A percentile compares a stretch with the other conserved stretches of the same genome.
Evolutionary conservation across 2,329 filamentous ascomycete genomes (phyloP).

Genomic region (Cordyceps farinosa): DNA sequence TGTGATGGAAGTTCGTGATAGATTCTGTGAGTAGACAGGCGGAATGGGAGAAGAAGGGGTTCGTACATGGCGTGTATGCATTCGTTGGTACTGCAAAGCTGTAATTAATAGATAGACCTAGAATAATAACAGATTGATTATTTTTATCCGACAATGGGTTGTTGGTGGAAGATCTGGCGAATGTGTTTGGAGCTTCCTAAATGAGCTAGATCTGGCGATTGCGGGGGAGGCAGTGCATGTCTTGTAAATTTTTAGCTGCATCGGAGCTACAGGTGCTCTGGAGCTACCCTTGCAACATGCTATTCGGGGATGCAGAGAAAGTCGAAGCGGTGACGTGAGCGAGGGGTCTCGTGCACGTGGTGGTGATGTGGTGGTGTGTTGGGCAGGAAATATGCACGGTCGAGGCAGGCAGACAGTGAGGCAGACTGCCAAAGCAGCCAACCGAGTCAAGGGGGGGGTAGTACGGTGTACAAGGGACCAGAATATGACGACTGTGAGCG

Average conservation of each 20-base stretch:
- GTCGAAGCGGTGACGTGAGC: neutral
- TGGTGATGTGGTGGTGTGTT: too few species aligned
- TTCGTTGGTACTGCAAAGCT: neutral
- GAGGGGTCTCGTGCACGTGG: too few species aligned
- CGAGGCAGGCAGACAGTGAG: constrained; percentile 2
- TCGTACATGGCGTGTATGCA: neutral
- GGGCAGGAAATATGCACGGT: too few species aligned
- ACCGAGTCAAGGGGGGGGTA: too few species aligned
- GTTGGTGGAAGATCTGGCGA: too few species aligned
- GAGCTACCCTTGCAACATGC: neutral
- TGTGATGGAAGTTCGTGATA: neutral
- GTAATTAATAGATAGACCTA: constrained; percentile 8
- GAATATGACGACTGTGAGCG: neutral
- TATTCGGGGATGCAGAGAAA: neutral
- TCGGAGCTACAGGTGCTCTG: neutral
- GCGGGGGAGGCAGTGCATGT: constrained; percentile 17
- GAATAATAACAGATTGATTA: neutral
- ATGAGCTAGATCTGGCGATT: constrained; percentile 13
- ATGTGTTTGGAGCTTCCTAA: neutral
- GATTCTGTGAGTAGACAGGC: neutral
- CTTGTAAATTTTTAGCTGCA: constrained; percentile 3
- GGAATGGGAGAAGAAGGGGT: neutral
- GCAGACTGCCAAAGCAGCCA: neutral
- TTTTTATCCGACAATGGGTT: neutral
- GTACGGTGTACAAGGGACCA: neutral